phyloP scores from a whole-genome alignment of 2,329 filamentous ascomycete genomes.

The Dendrostoma leiphaemia region DNA sequence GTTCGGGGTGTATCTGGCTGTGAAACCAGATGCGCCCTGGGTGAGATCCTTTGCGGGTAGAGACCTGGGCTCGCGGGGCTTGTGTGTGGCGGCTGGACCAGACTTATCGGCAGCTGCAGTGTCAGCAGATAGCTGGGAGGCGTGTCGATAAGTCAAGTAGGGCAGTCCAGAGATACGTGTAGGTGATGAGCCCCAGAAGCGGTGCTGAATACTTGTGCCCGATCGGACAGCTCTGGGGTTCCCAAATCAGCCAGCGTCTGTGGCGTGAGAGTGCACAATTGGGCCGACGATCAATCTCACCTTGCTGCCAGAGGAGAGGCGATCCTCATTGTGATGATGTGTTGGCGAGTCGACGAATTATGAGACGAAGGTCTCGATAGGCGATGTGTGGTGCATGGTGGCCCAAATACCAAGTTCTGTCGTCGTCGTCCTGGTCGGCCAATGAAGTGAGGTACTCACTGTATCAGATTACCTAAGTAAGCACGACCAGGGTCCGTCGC shows the following conservation, averaged over 20 bases:
- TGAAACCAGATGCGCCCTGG: neutral
- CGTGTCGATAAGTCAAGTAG: neutral
- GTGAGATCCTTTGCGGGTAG: neutral
- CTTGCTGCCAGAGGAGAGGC: conserved; percentile 1
- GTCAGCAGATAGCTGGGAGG: neutral
- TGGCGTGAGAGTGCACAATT: neutral
- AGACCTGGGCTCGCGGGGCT: neutral
- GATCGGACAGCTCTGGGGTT: neutral
- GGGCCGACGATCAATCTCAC: neutral
- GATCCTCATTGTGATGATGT: neutral
- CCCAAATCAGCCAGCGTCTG: neutral
- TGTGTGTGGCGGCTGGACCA: neutral
- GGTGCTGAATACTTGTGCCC: neutral
- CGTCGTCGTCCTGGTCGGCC: neutral
- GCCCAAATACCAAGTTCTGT: no score
- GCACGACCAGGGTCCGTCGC: neutral
- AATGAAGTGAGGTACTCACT: neutral
- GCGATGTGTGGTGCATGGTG: no score
- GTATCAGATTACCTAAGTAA: conserved; percentile 8
- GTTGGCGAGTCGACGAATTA: neutral
- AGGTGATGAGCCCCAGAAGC: neutral
- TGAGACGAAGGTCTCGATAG: no score
- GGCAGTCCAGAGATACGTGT: neutral
- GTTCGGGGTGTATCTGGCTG: no score
- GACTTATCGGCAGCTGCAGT: neutral